Evolutionary conservation across 768 basidiomycete genomes (phyloP), one percentile per base, ranked within the genome.

Genomic region (Lentinula aciculospora): DNA sequence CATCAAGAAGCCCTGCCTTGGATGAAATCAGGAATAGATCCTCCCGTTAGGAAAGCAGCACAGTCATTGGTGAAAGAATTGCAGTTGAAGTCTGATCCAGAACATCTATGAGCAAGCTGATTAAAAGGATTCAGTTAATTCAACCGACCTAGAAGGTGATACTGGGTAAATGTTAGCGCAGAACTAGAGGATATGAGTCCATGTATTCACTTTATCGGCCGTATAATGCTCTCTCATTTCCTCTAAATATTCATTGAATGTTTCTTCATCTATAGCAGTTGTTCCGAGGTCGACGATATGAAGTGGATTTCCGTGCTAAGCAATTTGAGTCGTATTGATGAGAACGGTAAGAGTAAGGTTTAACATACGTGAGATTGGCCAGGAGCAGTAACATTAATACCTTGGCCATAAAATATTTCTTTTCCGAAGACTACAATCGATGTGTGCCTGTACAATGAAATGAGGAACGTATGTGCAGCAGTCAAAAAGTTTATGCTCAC

Each of bases 21-120:
- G 61, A 98, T 91, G 71, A 84, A 93, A 2, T 77, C 62, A 3
- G 94, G 94, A 55, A 97, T 90, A 15, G 83, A 83, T 3, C 78
- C 78, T 28, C 94, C 93, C 0, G 92, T 96, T 48, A 98, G 71
- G 66, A 97, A 94, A 2, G 89, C 93, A 32, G 93, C 73, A 58
- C 85, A 85, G 62, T 96, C 93, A 59, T 88, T 92, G 2, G 93
- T 94, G 63, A 98, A 98, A 1, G 91, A 89, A 69, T 98, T 98
- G 71, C 94, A 97, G 65, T 97, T 97, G 63, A 95, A 95, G 42
- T 96, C 92, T 88, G 61, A 13, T 4, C 40, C 10, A 47, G 25
- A 12, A 39, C n/a, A 25, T 42, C 28, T 17, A 60, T 42, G 42
- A 58, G 44, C 3, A 8, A 46, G 45, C 19, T 15, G 27, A 50